Percentiles rank a stretch among this genome's conserved stretches.
Conservation (phyloP, 345 rosid species). For the Corchorus olitorius region DNA sequence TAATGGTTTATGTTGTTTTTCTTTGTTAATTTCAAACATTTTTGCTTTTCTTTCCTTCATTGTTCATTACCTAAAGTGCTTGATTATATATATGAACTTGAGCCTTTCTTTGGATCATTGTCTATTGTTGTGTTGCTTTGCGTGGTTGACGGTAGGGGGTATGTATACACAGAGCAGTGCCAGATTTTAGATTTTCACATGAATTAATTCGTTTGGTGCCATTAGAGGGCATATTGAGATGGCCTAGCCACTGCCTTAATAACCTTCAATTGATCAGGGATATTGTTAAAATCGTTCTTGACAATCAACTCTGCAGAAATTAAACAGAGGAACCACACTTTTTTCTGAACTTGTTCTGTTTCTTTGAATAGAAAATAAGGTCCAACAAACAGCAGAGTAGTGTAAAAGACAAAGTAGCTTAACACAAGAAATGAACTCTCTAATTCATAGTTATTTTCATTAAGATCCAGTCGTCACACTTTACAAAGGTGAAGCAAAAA, state of each 20-base stretch:
- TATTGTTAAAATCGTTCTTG: neutral
- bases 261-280: too few relatives aligned
- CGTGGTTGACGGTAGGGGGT: neutral
- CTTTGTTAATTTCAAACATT: conserved; percentile 8
- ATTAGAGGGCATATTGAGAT: neutral
- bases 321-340: neutral
- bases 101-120: neutral
- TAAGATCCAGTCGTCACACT: neutral
- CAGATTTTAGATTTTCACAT: neutral
- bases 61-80: neutral
- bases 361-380: neutral
- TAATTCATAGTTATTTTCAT: neutral
- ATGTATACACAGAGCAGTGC: neutral
- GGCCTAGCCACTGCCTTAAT: too few relatives aligned
- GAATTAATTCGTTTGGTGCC: neutral
- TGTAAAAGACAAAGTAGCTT: neutral
- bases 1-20: conserved; percentile 9
- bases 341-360: neutral
- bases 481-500: neutral
- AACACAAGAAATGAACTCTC: neutral
- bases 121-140: neutral
- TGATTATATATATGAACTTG: too few relatives aligned
- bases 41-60: neutral
- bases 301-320: neutral
- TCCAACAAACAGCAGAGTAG: too few relatives aligned